Evolutionary conservation across 2,329 filamentous ascomycete genomes (phyloP).

Genomic region (Colletotrichum zoysiae): DNA sequence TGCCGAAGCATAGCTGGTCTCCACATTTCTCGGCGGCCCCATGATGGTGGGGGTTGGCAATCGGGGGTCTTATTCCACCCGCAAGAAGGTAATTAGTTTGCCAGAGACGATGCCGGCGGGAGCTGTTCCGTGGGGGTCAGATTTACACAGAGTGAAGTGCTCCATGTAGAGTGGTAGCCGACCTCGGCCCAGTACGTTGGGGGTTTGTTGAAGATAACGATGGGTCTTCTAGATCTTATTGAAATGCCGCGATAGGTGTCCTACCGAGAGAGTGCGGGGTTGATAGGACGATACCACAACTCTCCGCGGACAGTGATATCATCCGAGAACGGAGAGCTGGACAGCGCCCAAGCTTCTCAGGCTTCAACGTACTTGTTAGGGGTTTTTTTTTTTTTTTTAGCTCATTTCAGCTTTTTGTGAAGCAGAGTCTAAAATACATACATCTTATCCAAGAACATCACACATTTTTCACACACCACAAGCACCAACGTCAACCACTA

Average conservation of each 20-base stretch:
- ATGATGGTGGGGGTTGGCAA: not conserved
- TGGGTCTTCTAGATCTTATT: not conserved
- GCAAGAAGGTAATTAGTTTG: too few species aligned
- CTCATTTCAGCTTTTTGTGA: not conserved
- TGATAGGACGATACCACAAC: slow-evolving; percentile 16
- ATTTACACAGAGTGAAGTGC: not conserved
- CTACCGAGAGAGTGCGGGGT: slow-evolving; percentile 7
- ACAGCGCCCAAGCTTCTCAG: not conserved
- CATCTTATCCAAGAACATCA: too few species aligned
- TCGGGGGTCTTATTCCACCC: not conserved
- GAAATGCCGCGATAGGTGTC: not conserved
- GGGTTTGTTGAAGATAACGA: not conserved
- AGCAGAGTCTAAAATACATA: not conserved
- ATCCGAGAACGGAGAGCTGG: slow-evolving; percentile 12
- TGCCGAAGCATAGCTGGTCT: not conserved
- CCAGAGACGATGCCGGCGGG: not conserved
- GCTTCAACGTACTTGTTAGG: not conserved
- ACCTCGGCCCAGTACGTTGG: too few species aligned
- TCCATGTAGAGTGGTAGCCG: not conserved
- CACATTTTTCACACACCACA: not conserved
- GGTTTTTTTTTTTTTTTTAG: too few species aligned
- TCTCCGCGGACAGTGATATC: slow-evolving; percentile 8
- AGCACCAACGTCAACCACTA: not conserved
- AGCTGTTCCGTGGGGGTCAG: not conserved
- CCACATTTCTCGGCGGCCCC: not conserved